phyloP scores from a whole-genome alignment of 805 yeast genomes.

The Zygosaccharomyces rouxii region DNA sequence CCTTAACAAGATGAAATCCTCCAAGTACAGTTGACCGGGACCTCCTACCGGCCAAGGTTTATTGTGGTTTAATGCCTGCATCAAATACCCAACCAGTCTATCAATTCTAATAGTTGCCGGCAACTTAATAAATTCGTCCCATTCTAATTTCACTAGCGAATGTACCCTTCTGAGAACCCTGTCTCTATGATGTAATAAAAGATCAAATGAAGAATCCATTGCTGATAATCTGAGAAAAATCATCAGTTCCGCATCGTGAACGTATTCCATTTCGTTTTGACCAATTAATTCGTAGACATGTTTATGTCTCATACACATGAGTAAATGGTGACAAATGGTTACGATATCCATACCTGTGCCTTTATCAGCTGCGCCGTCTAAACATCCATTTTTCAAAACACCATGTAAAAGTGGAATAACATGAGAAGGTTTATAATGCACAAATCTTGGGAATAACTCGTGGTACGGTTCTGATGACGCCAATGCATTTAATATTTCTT shows the following conservation, averaged over 20 bases:
- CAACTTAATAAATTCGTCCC: constrained; percentile 11
- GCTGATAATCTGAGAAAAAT: constrained; percentile 18
- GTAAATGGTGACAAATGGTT: constrained; percentile 13
- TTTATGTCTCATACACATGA: constrained; percentile 17
- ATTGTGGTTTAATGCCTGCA: constrained; percentile 10
- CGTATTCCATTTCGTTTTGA: constrained; percentile 10
- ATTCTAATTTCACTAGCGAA: constrained; percentile 8
- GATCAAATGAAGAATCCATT: constrained; percentile 20
- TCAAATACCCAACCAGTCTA: constrained; percentile 14
- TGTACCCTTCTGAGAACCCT: constrained; percentile 11
- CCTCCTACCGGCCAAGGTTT: background rate
- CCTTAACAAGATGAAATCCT: constrained; percentile 25
- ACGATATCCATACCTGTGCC: constrained; percentile 11
- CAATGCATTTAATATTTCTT: background rate
- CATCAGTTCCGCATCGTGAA: constrained; percentile 19
- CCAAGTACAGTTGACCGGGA: constrained; percentile 9
- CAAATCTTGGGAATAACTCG: background rate
- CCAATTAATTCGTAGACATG: constrained; percentile 16
- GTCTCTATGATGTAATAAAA: constrained; percentile 14
- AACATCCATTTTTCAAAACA: constrained; percentile 8
- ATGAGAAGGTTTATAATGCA: constrained; percentile 11
- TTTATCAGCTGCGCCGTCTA: background rate
- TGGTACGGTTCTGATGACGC: background rate
- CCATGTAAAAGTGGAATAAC: constrained; percentile 12
- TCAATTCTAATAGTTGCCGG: constrained; percentile 21